Evolutionary conservation across 768 basidiomycete species (phyloP), one percentile per base, ranked within the genome.

Genomic region (Hericium erinaceus): DNA sequence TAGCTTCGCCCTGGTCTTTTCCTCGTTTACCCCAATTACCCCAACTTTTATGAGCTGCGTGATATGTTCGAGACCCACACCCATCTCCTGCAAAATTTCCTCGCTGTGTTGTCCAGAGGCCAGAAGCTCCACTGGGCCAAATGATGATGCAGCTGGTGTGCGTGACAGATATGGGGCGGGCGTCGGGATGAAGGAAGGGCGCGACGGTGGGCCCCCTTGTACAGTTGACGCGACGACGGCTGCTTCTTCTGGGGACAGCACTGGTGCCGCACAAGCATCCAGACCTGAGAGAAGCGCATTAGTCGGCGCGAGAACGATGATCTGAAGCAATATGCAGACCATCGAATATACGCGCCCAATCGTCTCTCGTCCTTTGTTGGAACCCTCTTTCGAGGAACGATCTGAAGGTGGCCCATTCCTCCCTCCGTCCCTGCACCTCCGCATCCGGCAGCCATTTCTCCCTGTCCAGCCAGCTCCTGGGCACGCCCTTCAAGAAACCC

Each of bases 201-300:
- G 28, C 15, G 52, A 53, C 28, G 33, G 39, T 10, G 28, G 52
- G 8, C 13, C n/a, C 11, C 16, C 52, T 6, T 5, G 9, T 12
- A 10, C 39, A n/a, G 11, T 41, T 20, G 66, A 69, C 3, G 73
- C 70, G 24, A 78, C 67, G 37, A 67, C 69, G 2, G 74, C 77
- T 4, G 85, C 87, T 74, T 91, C 88, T 24, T 70, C 64, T 0
- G 84, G 78, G 4, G 80, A 75, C 26, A 90, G 74, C 33, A 91
- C 84, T 0, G 89, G 88, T 13, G 87, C 70, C 10, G 77, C 78
- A 65, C 89, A 91, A 8, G 86, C 83, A 58, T 91, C 89, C 12
- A 79, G 84, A 28, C 77, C 88, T 90, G 64, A 18, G 4, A 22
- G 50, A 33, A 57, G 2, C 3, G 18, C 6, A 56, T 56, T 49